These are phyloP conservation scores for Dittrichia graveolens DNA, from an alignment of 129 eudicot genomes.

Conservation along the genomic window DNA sequence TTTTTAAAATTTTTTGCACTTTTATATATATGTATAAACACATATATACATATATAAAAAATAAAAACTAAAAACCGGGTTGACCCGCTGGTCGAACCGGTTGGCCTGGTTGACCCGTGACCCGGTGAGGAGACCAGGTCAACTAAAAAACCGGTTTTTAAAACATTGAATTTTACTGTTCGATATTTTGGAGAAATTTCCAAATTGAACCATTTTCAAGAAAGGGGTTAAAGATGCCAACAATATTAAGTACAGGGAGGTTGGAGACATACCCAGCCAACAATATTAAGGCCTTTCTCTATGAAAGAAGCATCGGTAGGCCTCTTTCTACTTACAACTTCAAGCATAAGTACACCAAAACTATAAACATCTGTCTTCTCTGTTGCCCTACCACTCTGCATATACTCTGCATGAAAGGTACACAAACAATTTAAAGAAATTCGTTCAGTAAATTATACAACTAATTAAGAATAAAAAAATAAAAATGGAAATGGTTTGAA, in stretches of 20 bases:
- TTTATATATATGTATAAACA: no score
- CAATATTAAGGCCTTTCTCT: conserved; percentile 81
- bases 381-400: conserved; percentile 97
- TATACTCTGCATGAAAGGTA: conserved; percentile 63
- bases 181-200: neutral
- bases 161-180: no score
- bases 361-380: conserved; percentile 85
- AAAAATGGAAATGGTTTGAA: neutral
- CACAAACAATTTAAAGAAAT: neutral
- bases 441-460: neutral
- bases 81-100: no score
- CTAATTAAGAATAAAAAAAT: neutral
- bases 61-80: no score
- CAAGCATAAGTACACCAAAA: conserved; percentile 79
- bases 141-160: no score
- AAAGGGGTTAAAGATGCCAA: conserved; percentile 1
- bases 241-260: conserved; percentile 1
- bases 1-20: no score
- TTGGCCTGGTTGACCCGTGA: no score
- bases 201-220: neutral
- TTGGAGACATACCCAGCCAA: conserved; percentile 69
- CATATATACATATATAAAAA: no score
- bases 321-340: conserved; percentile 75
- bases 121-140: no score
- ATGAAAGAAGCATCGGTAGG: conserved; percentile 83